Percentiles rank a stretch among this genome's conserved stretches.
Evolutionary conservation across 345 rosid species (phyloP).

Genomic region (Melaleuca quinquenervia): DNA sequence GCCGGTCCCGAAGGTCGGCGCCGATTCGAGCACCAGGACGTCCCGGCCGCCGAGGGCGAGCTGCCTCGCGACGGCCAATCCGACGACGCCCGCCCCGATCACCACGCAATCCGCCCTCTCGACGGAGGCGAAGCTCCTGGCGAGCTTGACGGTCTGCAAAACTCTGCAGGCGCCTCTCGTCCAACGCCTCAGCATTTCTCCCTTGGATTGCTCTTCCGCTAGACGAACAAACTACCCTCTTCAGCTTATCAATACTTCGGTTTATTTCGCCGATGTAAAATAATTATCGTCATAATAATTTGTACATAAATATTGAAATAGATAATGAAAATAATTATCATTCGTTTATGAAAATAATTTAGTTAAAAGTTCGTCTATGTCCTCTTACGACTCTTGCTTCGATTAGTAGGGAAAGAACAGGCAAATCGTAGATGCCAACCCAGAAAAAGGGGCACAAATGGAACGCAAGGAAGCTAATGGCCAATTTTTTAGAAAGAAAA

Average conservation of each 20-base stretch:
- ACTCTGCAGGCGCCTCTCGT: background rate
- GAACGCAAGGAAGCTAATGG: too few relatives aligned
- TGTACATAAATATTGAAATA: too few relatives aligned
- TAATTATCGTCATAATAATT: too few relatives aligned
- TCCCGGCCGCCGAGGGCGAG: slow-evolving; percentile 53
- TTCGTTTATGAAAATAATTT: too few relatives aligned
- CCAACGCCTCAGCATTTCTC: background rate
- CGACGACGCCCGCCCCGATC: slow-evolving; percentile 89
- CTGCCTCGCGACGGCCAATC: slow-evolving; percentile 67
- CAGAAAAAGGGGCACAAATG: too few relatives aligned
- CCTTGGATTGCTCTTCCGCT: background rate
- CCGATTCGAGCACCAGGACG: slow-evolving; percentile 70
- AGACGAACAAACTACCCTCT: background rate
- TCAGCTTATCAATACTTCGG: background rate
- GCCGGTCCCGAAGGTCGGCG: slow-evolving; percentile 71
- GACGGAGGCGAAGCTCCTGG: background rate
- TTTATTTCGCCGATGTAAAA: too few relatives aligned
- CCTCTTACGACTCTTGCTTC: background rate
- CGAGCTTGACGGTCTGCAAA: background rate
- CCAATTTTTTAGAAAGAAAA: too few relatives aligned
- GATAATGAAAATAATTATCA: too few relatives aligned
- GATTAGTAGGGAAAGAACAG: background rate
- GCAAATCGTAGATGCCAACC: background rate
- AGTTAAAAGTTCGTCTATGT: too few relatives aligned
- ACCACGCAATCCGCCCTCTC: slow-evolving; percentile 47